Evolutionary conservation across 257 asterid genomes (phyloP).

Genomic region (Przewalskia tangutica): DNA sequence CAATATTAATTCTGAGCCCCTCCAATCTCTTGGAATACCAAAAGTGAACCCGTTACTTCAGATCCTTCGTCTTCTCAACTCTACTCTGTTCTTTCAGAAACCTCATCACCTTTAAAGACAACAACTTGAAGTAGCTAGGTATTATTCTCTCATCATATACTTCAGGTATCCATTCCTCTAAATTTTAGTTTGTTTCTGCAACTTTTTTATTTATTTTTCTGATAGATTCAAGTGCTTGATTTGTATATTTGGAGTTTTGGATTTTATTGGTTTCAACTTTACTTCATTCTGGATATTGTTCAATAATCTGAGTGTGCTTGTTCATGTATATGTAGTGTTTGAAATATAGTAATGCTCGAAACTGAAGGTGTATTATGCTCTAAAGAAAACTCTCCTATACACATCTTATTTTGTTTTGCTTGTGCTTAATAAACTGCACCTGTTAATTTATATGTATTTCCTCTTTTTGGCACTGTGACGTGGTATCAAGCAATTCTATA

Average conservation of each 20-base stretch:
- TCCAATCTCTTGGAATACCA: neutral
- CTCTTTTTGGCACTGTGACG: neutral
- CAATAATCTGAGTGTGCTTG: neutral
- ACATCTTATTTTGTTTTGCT: neutral
- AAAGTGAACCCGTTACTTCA: neutral
- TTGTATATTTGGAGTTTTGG: neutral
- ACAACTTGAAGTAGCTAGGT: neutral
- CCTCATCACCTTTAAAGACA: neutral
- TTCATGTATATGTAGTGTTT: neutral
- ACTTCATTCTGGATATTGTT: neutral
- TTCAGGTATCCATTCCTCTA: neutral
- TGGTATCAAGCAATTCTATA: neutral
- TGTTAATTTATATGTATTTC: neutral
- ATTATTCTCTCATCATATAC: neutral
- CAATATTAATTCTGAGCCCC: neutral
- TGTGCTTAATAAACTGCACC: neutral
- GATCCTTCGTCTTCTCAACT: neutral
- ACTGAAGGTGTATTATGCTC: too few relatives aligned
- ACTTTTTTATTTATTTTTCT: neutral
- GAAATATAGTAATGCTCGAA: neutral
- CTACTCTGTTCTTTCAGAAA: neutral
- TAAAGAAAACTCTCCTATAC: neutral
- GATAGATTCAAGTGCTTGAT: neutral
- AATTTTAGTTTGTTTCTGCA: neutral
- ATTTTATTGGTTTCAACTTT: neutral